Evolutionary conservation across 345 rosid species (phyloP), one percentile per base, ranked within the genome.

Genomic region (Eucalyptus microcorys): DNA sequence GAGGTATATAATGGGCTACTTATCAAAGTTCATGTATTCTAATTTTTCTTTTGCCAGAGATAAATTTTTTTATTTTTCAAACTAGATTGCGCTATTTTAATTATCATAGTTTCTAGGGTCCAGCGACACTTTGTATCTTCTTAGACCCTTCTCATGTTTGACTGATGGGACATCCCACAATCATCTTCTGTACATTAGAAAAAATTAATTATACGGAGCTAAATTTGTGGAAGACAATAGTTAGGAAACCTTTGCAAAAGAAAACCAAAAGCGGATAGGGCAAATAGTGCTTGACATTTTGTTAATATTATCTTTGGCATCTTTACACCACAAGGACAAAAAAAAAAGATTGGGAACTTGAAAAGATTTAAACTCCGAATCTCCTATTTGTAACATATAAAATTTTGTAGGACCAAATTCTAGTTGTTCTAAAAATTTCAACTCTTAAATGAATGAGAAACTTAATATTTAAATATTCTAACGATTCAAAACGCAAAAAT

Each of bases 361-460:
- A 55, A 55, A 22, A 22, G 0, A 55, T 55, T 55, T 55, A 24
- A 55, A 55, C 0, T 22, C 12, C 0, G 1, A 0, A 55, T 24
- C 13, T 55, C 30, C 1, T 55, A 55, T 55, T 55, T 55, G 61
- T 55, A 4, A 55, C 1, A 22, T 55, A 16, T 55, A 22, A 55
- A 22, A 55, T 55, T 55, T 4, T 55, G 0, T 55, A 55, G 11
- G 11, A 24, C 6, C 6, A 55, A 22, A 22, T 55, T 0, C 0
- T n/a, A 0, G 0, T 24, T 0, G 1, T 55, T 55, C 61, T 22
- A 55, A 24, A 55, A 55, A 0, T 55, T 55, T 0, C 0, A 55
- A 55, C 0, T 55, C 0, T 22, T 55, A 55, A 55, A 22, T 0
- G 27, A 55, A 55, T 8, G 2, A 8, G 5, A 22, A 55, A 0